Evolutionary conservation across 2,329 filamentous ascomycete species (phyloP), one percentile per base, ranked within the genome.

Genomic region (Trichoderma breve): DNA sequence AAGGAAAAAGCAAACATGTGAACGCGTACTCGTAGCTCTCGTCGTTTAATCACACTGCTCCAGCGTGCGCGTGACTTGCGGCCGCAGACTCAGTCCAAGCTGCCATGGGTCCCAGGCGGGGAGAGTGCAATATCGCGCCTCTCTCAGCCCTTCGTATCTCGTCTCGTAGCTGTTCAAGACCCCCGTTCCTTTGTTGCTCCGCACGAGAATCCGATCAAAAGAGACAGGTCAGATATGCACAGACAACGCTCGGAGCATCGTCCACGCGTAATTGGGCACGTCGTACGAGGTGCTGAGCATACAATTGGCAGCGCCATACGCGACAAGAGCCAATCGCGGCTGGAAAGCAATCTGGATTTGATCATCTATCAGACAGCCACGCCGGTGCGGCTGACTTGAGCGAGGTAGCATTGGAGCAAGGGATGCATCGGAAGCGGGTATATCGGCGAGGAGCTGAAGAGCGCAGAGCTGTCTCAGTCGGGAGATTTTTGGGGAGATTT

Each of bases 361-460:
- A 36, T 61, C 39, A 62, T 62, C 28, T 70, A 62, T 61, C 67
- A 51, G 57, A 36, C 67, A 70, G 67, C 67, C 67, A 70, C 67
- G 28, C 28, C 67, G 67, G 67, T 62, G 67, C 67, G 57, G 67
- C 67, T 70, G 57, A 62, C 36, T 26, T 28, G 36, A 53, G 28
- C 58, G 57, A 53, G 67, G 67, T 70, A 47, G 57, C 15, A 70
- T 62, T 70, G 14, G 14, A 62, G 57, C 67, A 62, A 70, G 67
- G 67, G 26, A 28, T 34, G 55, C 43, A 34, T 58, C 43, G 39
- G 39, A 53, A 61, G 11, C 57, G 57, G 63, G 28, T 34, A 24
- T 26, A 14, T 28, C 39, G 47, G 67, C 34, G 65, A 58, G 57
- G 39, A 70, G 66, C 66, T 70, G 66, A 70, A 69, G 47, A 53